phyloP scores from a whole-genome alignment of 331 rosid species.

The Acacia pycnantha region DNA sequence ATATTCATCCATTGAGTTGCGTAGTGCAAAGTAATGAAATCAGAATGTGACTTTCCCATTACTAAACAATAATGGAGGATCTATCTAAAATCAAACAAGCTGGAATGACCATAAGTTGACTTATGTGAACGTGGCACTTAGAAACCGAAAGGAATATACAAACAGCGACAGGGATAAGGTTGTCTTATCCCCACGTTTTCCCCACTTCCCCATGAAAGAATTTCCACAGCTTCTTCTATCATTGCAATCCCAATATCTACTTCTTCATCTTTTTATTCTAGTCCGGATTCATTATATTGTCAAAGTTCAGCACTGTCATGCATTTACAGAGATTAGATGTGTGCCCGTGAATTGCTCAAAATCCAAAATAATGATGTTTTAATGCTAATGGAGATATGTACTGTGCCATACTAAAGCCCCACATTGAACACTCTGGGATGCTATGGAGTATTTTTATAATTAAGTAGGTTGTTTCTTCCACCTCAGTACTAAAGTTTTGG shows the following conservation, averaged over 20 bases:
- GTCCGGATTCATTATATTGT: not conserved
- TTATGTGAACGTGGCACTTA: not conserved
- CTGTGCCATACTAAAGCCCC: not conserved
- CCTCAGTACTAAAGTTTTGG: not conserved
- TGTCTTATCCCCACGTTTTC: constrained; percentile 7
- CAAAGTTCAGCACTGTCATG: not conserved
- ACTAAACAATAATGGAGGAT: not conserved
- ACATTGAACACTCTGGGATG: not conserved
- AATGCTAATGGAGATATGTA: not conserved
- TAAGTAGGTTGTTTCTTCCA: not conserved
- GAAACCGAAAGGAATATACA: constrained; percentile 56
- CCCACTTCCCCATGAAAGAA: constrained; percentile 38
- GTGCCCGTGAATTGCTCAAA: not conserved
- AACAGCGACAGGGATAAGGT: constrained; percentile 46
- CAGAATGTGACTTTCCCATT: not conserved
- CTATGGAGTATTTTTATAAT: not conserved
- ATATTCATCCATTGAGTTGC: not conserved
- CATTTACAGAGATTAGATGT: not conserved
- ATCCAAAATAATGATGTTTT: not conserved
- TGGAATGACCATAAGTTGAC: constrained; percentile 5
- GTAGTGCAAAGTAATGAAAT: not conserved
- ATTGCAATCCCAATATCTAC: not conserved
- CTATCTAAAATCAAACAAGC: not conserved
- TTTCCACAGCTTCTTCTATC: not conserved
- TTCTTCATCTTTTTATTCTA: not conserved